Percentiles rank a stretch among this genome's conserved stretches.
Evolutionary conservation across 2,329 filamentous ascomycete species (phyloP).

Genomic region (Capronia epimyces): DNA sequence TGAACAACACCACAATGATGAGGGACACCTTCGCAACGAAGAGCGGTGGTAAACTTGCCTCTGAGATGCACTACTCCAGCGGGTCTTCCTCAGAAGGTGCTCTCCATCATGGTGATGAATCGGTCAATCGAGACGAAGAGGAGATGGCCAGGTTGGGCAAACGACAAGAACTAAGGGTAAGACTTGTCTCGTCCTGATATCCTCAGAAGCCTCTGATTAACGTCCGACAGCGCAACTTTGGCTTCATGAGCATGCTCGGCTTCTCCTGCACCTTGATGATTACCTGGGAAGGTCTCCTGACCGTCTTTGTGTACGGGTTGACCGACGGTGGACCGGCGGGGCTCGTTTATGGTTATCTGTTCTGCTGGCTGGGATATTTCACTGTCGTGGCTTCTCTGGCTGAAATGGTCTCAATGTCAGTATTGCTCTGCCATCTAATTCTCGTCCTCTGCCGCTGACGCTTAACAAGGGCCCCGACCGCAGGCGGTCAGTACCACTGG

Average conservation of each 20-base stretch:
- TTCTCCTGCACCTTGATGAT: slow-evolving; percentile 31
- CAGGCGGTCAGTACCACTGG: slow-evolving; percentile 40
- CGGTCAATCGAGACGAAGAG: slow-evolving; percentile 15
- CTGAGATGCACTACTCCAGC: slow-evolving; percentile 15
- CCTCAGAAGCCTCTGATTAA: slow-evolving; percentile 3
- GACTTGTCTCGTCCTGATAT: neutral
- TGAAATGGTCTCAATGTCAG: slow-evolving; percentile 36
- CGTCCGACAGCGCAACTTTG: slow-evolving; percentile 28
- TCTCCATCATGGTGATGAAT: slow-evolving; percentile 10
- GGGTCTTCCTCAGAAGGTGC: slow-evolving; percentile 7
- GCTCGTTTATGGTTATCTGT: slow-evolving; percentile 34
- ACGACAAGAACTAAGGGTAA: slow-evolving; percentile 18
- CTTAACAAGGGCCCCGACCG: slow-evolving; percentile 32
- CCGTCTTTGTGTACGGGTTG: slow-evolving; percentile 20
- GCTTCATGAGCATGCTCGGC: slow-evolving; percentile 30
- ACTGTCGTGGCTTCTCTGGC: slow-evolving; percentile 31
- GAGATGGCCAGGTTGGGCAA: slow-evolving; percentile 19
- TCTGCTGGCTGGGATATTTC: slow-evolving; percentile 33
- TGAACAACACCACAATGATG: slow-evolving; percentile 3
- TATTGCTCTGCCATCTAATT: neutral
- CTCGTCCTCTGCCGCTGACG: slow-evolving; percentile 4
- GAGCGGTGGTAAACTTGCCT: slow-evolving; percentile 10
- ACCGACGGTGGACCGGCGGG: slow-evolving; percentile 34
- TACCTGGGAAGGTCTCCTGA: slow-evolving; percentile 31
- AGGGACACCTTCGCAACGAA: slow-evolving; percentile 10